Conservation (phyloP, 169 alveolate species). For the Theileria equi region DNA sequence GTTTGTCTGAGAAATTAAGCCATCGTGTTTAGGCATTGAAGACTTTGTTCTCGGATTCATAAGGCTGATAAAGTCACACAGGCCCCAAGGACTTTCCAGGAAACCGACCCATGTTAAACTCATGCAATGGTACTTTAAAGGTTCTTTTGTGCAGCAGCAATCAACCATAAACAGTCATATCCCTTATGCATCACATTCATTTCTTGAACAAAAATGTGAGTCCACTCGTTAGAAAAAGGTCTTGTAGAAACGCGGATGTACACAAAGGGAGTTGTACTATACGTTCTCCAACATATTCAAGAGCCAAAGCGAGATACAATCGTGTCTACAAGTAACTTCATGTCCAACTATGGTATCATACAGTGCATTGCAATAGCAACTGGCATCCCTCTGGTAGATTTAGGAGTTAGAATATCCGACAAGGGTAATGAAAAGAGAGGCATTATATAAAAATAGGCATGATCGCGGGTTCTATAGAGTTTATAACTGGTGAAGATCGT, state of each 20-base stretch:
- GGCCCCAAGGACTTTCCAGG: no score
- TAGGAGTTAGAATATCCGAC: constrained; percentile 3
- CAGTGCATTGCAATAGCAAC: constrained; percentile 1
- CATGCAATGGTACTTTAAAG: constrained; percentile 17
- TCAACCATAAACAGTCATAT: neutral
- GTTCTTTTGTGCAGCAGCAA: constrained; percentile 3
- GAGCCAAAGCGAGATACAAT: constrained; percentile 6
- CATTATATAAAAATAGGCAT: constrained; percentile 1
- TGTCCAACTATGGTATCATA: neutral
- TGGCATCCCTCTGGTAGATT: neutral
- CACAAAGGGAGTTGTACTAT: constrained; percentile 21
- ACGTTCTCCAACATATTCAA: constrained; percentile 2
- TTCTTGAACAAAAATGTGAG: neutral
- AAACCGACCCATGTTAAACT: no score
- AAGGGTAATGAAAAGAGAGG: neutral
- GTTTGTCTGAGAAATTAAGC: no score
- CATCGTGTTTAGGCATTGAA: constrained; percentile 7
- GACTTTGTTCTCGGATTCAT: constrained; percentile 11
- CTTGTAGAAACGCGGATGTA: constrained; percentile 11
- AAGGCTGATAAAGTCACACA: constrained; percentile 15
- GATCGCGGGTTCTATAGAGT: constrained; percentile 22
- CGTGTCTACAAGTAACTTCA: constrained; percentile 2
- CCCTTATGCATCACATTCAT: constrained; percentile 9
- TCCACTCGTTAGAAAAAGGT: neutral
- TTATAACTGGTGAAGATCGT: constrained; percentile 6